phyloP scores from a whole-genome alignment of 257 asterid genomes.

The Salvia miltiorrhiza region DNA sequence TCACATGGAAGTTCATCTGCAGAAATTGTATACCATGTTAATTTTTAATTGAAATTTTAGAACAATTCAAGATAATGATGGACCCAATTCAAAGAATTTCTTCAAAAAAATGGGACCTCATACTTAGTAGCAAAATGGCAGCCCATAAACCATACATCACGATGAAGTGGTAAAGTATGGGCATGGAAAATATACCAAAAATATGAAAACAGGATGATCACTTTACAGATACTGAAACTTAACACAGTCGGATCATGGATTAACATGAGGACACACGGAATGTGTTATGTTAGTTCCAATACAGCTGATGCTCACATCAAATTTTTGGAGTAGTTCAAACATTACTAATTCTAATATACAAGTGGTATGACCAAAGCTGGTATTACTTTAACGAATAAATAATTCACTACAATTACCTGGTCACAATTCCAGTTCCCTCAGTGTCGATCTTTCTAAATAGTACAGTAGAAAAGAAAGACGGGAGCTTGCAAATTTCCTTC shows the following conservation, averaged over 20 bases:
- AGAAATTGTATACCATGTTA: neutral
- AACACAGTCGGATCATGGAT: neutral
- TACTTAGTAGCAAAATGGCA: too few species aligned
- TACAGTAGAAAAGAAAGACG: constrained; percentile 85
- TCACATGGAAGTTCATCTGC: neutral
- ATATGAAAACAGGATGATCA: neutral
- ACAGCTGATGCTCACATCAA: neutral
- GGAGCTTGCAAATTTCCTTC: constrained; percentile 97
- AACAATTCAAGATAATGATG: neutral
- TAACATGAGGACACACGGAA: neutral
- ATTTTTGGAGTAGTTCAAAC: neutral
- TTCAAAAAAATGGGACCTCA: too few species aligned
- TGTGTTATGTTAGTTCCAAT: neutral
- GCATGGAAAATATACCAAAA: neutral
- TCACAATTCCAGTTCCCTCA: constrained; percentile 60
- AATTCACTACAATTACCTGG: constrained; percentile 50
- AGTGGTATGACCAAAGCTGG: constrained; percentile 6
- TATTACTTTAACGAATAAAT: neutral
- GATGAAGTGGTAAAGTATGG: neutral
- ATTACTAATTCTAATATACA: neutral
- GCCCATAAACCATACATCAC: too few species aligned
- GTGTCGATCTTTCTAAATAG: constrained; percentile 86
- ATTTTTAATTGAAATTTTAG: neutral
- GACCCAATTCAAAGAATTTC: too few species aligned
- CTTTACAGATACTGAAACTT: neutral